Evolutionary conservation across 2,329 filamentous ascomycete genomes (phyloP).

Genomic region (Arthrinium phaeospermum): DNA sequence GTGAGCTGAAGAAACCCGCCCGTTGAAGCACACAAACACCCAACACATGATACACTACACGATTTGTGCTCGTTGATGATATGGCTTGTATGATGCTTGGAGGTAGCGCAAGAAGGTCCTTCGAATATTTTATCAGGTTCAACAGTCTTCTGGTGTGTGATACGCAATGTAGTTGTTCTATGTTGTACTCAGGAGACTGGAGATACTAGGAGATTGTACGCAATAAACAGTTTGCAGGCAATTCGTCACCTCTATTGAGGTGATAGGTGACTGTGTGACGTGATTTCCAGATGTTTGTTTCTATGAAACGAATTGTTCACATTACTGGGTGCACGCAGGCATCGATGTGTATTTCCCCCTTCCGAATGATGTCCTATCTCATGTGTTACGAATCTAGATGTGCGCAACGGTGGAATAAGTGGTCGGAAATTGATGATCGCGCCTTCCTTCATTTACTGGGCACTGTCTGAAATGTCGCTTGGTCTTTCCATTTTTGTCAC

Average conservation of each 20-base stretch:
- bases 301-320: too few relatives aligned
- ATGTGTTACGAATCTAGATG: background rate
- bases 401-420: background rate
- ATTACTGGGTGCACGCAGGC: too few relatives aligned
- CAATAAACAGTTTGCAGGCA: background rate
- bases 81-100: background rate
- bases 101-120: background rate
- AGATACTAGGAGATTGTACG: background rate
- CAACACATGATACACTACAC: background rate
- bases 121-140: background rate
- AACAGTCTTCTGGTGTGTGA: background rate
- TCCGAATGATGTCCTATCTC: background rate
- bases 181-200: background rate
- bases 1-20: background rate
- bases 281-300: background rate
- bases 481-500: background rate
- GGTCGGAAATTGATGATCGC: background rate
- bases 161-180: background rate
- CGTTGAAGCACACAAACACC: background rate
- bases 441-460: background rate
- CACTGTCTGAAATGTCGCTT: background rate
- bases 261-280: background rate
- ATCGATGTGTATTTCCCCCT: background rate
- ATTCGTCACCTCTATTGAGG: background rate
- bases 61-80: background rate